Conservation (phyloP, 2,329 filamentous ascomycete genomes). For the Alternaria viburni region DNA sequence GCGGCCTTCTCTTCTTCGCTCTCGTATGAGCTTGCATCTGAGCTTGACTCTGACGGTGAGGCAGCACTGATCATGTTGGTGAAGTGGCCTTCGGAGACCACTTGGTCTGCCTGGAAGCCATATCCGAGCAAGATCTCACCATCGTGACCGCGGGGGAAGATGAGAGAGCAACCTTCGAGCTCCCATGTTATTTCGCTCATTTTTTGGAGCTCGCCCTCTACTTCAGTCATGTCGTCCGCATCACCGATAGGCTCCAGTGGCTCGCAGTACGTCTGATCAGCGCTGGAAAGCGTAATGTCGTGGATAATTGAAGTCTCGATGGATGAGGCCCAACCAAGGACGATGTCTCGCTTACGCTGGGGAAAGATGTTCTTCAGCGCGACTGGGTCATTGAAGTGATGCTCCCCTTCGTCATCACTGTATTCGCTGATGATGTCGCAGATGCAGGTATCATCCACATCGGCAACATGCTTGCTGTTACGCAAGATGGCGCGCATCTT, state of each 20-base stretch:
- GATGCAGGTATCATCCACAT: neutral
- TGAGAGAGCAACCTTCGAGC: neutral
- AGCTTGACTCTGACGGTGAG: neutral
- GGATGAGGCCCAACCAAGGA: neutral
- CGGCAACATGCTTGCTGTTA: neutral
- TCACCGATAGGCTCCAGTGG: neutral
- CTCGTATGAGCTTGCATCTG: neutral
- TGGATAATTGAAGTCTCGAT: neutral
- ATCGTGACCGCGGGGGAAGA: neutral
- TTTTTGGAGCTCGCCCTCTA: neutral
- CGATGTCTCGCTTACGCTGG: neutral
- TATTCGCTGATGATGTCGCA: neutral
- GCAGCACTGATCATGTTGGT: neutral
- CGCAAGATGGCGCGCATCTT: neutral
- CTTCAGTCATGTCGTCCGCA: neutral
- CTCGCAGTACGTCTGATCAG: neutral
- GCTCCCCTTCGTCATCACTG: neutral
- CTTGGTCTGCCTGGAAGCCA: neutral
- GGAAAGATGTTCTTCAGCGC: neutral
- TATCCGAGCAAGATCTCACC: neutral
- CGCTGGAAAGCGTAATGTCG: rapidly evolving
- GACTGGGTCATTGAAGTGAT: neutral
- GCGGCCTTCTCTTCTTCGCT: neutral
- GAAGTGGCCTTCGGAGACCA: neutral
- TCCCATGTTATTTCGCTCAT: neutral